These are phyloP conservation scores for Chaetomidium leptoderma DNA, from an alignment of 495 filamentous ascomycete genomes.

Conservation along the genomic window DNA sequence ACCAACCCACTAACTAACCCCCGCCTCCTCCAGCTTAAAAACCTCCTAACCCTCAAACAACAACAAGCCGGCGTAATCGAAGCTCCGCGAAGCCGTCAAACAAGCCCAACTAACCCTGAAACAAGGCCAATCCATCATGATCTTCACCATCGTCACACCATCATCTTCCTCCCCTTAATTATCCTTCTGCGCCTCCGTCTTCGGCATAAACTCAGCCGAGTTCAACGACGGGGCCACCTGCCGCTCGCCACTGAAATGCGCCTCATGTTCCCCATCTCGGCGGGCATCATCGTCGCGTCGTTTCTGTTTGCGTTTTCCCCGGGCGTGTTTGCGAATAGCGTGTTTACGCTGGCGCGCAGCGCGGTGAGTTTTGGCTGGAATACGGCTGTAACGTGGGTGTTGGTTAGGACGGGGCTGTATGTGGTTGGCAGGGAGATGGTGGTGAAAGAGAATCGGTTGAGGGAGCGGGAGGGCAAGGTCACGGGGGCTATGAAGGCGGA, in stretches of 20 bases:
- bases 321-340: conserved; percentile 17
- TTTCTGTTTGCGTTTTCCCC: conserved; percentile 35
- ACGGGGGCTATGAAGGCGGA: conserved; percentile 27
- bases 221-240: conserved; percentile 25
- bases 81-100: conserved; percentile 51
- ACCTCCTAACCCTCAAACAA: conserved; percentile 58
- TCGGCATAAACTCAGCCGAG: conserved; percentile 39
- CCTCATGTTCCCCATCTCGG: conserved; percentile 35
- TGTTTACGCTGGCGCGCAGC: conserved; percentile 15
- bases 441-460: conserved; percentile 8
- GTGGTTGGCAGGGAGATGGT: conserved; percentile 19
- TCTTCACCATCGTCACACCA: conserved; percentile 62
- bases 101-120: conserved; percentile 56
- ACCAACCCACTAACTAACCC: not conserved
- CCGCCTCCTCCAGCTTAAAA: conserved; percentile 31
- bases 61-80: conserved; percentile 61
- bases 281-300: conserved; percentile 32
- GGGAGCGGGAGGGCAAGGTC: conserved; percentile 18
- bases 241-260: conserved; percentile 25
- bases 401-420: conserved; percentile 22
- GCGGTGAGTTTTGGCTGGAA: conserved; percentile 20
- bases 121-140: conserved; percentile 59
- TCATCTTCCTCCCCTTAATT: conserved; percentile 47
- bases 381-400: conserved; percentile 19
- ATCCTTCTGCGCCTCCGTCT: conserved; percentile 36